Conservation (phyloP, 2,329 filamentous ascomycete species). For the Venturia nashicola region DNA sequence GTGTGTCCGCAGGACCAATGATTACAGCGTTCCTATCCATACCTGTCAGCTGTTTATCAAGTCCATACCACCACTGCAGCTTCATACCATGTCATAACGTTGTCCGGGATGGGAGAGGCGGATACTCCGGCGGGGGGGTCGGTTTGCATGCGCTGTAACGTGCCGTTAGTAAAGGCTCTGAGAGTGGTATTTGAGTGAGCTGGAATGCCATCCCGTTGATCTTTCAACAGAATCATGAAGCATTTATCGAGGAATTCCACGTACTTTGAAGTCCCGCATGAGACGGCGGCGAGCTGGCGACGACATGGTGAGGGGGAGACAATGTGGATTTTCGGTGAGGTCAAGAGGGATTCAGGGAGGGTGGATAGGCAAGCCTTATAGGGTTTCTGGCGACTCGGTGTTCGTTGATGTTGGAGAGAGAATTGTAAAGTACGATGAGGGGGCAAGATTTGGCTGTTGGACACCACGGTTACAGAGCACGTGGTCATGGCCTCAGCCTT, state of each 20-base stretch:
- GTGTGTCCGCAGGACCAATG: slow-evolving; percentile 90
- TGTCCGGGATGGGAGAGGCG: slow-evolving; percentile 88
- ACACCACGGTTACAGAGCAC: neutral
- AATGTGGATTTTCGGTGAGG: neutral
- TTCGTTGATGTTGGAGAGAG: neutral
- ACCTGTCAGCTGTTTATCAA: slow-evolving; percentile 16
- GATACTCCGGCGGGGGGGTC: slow-evolving; percentile 95
- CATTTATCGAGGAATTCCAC: neutral
- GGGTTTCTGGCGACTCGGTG: neutral
- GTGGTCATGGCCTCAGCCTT: neutral
- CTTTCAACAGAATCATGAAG: neutral
- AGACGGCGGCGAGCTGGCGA: slow-evolving; percentile 88
- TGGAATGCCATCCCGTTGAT: neutral
- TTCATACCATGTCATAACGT: slow-evolving; percentile 88
- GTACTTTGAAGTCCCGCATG: slow-evolving; percentile 98
- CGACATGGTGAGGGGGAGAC: slow-evolving; percentile 48
- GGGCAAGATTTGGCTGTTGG: neutral
- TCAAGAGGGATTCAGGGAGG: neutral
- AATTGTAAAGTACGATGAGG: neutral
- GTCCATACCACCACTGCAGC: neutral
- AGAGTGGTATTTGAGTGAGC: neutral
- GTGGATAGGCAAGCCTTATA: neutral
- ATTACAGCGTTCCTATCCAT: slow-evolving; percentile 84
- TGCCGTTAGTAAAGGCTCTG: neutral
- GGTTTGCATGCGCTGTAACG: slow-evolving; percentile 84